phyloP scores from a whole-genome alignment of 495 filamentous ascomycete genomes.

The Jackrogersella minutella region DNA sequence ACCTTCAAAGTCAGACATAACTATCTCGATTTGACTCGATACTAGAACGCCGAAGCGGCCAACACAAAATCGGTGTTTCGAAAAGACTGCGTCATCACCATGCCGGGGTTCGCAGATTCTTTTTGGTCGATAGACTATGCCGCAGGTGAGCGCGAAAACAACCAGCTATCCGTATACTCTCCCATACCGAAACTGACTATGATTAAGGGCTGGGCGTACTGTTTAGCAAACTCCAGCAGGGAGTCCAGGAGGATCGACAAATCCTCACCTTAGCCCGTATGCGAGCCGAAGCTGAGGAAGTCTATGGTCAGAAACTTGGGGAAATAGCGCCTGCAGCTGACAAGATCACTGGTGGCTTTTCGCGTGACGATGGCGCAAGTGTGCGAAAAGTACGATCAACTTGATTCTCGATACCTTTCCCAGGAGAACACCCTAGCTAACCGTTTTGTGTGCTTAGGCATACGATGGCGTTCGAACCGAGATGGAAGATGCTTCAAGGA shows the following conservation, averaged over 20 bases:
- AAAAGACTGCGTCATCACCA: slow-evolving; percentile 50
- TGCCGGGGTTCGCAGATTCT: slow-evolving; percentile 90
- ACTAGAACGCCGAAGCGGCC: background rate
- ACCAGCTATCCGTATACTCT: slow-evolving; percentile 1
- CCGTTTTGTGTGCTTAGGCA: slow-evolving; percentile 62
- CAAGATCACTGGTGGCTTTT: slow-evolving; percentile 83
- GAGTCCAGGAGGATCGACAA: slow-evolving; percentile 93
- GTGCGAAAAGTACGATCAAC: slow-evolving; percentile 78
- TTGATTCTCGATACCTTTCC: slow-evolving; percentile 1
- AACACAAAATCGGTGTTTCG: slow-evolving; percentile 7
- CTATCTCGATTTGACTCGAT: slow-evolving; percentile 10
- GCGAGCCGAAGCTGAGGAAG: slow-evolving; percentile 95
- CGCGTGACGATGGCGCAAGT: slow-evolving; percentile 93
- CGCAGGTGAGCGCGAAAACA: slow-evolving; percentile 65
- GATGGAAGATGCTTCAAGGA: slow-evolving; percentile 91
- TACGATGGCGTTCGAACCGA: slow-evolving; percentile 94
- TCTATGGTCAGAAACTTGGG: slow-evolving; percentile 80
- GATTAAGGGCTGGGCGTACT: slow-evolving; percentile 85
- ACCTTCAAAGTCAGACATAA: background rate
- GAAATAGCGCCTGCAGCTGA: slow-evolving; percentile 86
- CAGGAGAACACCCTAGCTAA: slow-evolving; percentile 23
- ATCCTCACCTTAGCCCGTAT: slow-evolving; percentile 87
- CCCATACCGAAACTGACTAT: slow-evolving; percentile 12
- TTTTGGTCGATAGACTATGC: slow-evolving; percentile 97
- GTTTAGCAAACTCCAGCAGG: slow-evolving; percentile 96